Base-by-base conservation (phyloP, 1,139 yeast genomes). In the Debaryomyces nepalensis region DNA sequence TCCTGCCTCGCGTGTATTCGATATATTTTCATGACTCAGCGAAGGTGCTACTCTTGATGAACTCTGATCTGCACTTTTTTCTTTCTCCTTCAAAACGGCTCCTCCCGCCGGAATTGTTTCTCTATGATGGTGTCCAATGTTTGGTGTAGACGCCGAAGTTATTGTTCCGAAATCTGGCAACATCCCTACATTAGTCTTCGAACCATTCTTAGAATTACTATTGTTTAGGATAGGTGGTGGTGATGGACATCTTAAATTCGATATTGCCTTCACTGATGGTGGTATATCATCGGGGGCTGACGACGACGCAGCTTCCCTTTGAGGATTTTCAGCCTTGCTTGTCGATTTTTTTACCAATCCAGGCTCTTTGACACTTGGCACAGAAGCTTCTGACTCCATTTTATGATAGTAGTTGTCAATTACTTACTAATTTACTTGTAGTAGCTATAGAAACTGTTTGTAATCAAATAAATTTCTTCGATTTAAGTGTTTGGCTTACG, bases 211-310 rank as follows among this genome's bases (percentile, higher is more conserved):
- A 4, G n/a, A 10, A 16, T 15, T 29, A 16, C 32, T 16, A 12
- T 61, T 76, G 51, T 77, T 77, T 40, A 81, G 63, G 40, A 82
- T 81, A 2, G 87, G 87, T 1, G 87, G 86, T 14, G 87, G 87
- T 3, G 87, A 81, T 2, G 87, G 86, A 52, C 85, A 79, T 45
- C 84, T 68, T 40, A 80, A 58, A 53, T 73, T 78, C 7, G 86
- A 78, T 36, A 80, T 66, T 2, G 87, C 85, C 59, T 79, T 55
- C 5, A 69, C 71, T 12, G 73, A 66, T 1, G 73, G 73, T 8
- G 74, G 73, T 33, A 67, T 54, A 10, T 64, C 70, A 44, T 14
- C 49, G 40, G 22, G 47, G 19, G 44, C 35, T 18, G 40, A 24
- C 11, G 37, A 24, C 10, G 47, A 37, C 11, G 46, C 39, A 2